These are phyloP conservation scores for Umbelopsis isabellina DNA, from an alignment of 192 early-diverging fungal species.

Conservation along the genomic window DNA sequence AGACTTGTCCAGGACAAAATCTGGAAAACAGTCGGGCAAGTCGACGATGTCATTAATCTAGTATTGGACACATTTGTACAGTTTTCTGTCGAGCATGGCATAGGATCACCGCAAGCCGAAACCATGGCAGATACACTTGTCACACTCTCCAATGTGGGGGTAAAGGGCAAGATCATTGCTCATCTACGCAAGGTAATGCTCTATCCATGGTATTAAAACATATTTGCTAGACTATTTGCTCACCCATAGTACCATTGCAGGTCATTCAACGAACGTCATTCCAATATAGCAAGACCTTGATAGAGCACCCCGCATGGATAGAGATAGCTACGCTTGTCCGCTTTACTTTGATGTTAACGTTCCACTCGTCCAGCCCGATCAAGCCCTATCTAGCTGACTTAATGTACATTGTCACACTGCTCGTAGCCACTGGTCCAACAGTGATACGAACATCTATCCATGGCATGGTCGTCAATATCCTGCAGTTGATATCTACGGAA, in stretches of 20 bases:
- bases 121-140: conserved; percentile 84
- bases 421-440: conserved; percentile 81
- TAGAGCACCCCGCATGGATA: conserved; percentile 81
- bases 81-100: conserved; percentile 75
- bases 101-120: conserved; percentile 76
- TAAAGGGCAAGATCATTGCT: conserved; percentile 80
- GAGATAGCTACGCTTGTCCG: conserved; percentile 86
- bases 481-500: conserved; percentile 74
- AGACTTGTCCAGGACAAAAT: conserved; percentile 80
- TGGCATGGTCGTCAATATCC: conserved; percentile 85
- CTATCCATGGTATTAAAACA: conserved; percentile 28
- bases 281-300: conserved; percentile 63
- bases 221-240: conserved; percentile 44
- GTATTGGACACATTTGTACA: conserved; percentile 79
- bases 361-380: conserved; percentile 69
- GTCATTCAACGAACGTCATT: conserved; percentile 70
- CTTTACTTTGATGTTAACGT: conserved; percentile 84
- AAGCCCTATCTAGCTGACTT: conserved; percentile 81
- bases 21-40: conserved; percentile 78
- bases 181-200: conserved; percentile 67
- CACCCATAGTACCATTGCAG: conserved; percentile 57
- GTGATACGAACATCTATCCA: conserved; percentile 83
- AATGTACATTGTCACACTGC: conserved; percentile 77
- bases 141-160: conserved; percentile 73
- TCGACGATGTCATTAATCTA: conserved; percentile 77